Percentiles rank a stretch among this genome's conserved stretches.
Conservation (phyloP, 768 basidiomycete species). For the Pleurotus djamor region DNA sequence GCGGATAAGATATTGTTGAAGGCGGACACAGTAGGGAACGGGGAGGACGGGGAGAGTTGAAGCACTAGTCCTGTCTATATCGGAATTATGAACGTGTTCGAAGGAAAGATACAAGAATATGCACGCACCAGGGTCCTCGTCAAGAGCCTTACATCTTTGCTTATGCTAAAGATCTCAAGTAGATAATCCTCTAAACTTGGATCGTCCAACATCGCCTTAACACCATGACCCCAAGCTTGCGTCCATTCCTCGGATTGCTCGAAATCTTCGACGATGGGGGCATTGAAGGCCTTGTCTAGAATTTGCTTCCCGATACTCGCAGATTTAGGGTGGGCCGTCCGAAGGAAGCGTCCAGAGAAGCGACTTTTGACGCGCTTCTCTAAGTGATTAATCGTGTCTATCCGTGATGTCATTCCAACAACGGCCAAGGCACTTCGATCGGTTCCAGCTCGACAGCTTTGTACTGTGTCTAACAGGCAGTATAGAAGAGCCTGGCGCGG, state of each 20-base stretch:
- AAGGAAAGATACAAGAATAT: not conserved
- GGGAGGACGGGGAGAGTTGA: constrained; percentile 45
- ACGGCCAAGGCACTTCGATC: constrained; percentile 74
- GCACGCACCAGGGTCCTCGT: constrained; percentile 57
- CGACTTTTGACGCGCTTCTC: constrained; percentile 98
- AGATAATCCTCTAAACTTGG: constrained; percentile 39
- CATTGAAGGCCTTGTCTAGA: constrained; percentile 43
- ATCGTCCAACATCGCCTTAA: constrained; percentile 59
- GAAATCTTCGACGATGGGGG: constrained; percentile 19
- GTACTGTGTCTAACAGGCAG: constrained; percentile 92
- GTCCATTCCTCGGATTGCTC: constrained; percentile 51
- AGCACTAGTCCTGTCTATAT: constrained; percentile 40
- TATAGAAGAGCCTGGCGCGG: constrained; percentile 92
- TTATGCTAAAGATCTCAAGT: constrained; percentile 59
- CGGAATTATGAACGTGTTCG: constrained; percentile 3
- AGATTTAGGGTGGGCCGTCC: constrained; percentile 61
- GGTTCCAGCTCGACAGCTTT: constrained; percentile 68
- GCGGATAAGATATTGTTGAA: constrained; percentile 39
- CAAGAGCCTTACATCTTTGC: constrained; percentile 58
- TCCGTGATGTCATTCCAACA: constrained; percentile 81
- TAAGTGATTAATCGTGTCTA: constrained; percentile 84
- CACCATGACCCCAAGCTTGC: constrained; percentile 50
- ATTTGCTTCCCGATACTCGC: constrained; percentile 48
- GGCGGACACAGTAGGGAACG: constrained; percentile 47
- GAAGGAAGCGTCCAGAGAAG: constrained; percentile 89